A percentile compares a stretch with the other conserved stretches of the same genome.
These are phyloP conservation scores for Wickerhamomyces rabaulensis DNA, from an alignment of 805 yeast genomes.

Conservation along the genomic window DNA sequence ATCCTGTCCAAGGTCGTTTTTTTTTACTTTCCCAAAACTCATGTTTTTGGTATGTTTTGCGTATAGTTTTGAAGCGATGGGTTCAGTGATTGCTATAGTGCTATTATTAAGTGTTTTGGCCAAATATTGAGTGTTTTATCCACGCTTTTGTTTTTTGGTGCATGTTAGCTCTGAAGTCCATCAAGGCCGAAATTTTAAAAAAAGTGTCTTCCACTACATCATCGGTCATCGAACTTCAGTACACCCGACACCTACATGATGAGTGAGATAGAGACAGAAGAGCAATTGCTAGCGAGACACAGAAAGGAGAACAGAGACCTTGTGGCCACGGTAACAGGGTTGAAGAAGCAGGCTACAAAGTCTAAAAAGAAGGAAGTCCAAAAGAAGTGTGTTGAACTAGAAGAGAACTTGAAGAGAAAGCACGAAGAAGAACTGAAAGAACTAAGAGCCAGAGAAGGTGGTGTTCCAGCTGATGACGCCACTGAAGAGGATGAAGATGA, in stretches of 20 bases:
- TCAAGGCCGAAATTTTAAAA: neutral
- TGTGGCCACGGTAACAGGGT: slow-evolving; percentile 59
- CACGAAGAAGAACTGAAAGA: slow-evolving; percentile 49
- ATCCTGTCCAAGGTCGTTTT: slow-evolving; percentile 44
- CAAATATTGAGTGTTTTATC: too few relatives aligned
- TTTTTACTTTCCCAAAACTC: slow-evolving; percentile 5
- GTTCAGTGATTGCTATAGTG: too few relatives aligned
- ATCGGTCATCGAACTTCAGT: neutral
- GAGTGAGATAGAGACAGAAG: slow-evolving; percentile 34
- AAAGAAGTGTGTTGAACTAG: slow-evolving; percentile 55
- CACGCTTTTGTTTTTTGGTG: too few relatives aligned
- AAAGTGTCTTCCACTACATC: neutral
- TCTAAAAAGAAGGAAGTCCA: slow-evolving; percentile 66
- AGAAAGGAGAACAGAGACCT: slow-evolving; percentile 65
- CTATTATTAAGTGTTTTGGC: too few relatives aligned
- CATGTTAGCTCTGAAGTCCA: too few relatives aligned
- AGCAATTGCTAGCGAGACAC: slow-evolving; percentile 54
- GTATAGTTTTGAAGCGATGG: too few relatives aligned
- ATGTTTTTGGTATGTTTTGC: too few relatives aligned
- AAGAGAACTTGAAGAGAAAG: slow-evolving; percentile 43
- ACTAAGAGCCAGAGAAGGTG: neutral
- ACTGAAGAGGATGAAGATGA: slow-evolving; percentile 34
- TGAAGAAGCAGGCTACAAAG: slow-evolving; percentile 81
- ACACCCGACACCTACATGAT: neutral
- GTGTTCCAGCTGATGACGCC: neutral